Percentiles rank a stretch among this genome's conserved stretches.
Evolutionary conservation across 1,284 basidiomycete species (phyloP).

Genomic region (Acaromyces ingoldii): DNA sequence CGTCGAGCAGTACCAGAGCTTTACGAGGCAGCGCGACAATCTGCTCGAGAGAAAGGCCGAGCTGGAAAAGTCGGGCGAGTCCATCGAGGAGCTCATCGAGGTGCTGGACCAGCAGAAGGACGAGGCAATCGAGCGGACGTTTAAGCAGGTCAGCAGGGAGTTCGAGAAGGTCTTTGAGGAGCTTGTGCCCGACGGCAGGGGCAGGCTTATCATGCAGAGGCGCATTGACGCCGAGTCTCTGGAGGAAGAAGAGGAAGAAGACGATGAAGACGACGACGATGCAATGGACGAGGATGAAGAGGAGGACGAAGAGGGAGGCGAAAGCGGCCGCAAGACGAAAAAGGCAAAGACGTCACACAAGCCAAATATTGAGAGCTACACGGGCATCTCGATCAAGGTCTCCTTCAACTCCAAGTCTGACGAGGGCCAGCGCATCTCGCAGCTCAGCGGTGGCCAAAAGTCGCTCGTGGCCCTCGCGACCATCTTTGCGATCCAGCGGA

Average conservation of each 20-base stretch:
- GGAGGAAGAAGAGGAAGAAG: constrained; percentile 6
- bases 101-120: constrained; percentile 95
- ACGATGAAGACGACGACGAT: constrained; percentile 11
- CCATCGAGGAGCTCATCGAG: constrained; percentile 90
- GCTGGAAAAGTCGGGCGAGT: constrained; percentile 77
- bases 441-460: constrained; percentile 95
- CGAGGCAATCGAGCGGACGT: constrained; percentile 95
- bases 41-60: constrained; percentile 79
- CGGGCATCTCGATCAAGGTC: constrained; percentile 93
- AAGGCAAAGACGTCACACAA: constrained; percentile 57
- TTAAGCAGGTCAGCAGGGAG: constrained; percentile 93
- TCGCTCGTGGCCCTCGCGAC: constrained; percentile 92
- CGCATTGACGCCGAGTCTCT: constrained; percentile 64
- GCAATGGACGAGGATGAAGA: constrained; percentile 18
- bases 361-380: constrained; percentile 79
- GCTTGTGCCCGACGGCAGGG: constrained; percentile 89
- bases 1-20: constrained; percentile 95
- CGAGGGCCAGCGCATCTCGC: constrained; percentile 91
- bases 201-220: constrained; percentile 84
- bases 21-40: constrained; percentile 93
- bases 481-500: constrained; percentile 98
- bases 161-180: constrained; percentile 96
- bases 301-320: constrained; percentile 53
- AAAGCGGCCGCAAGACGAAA: too few species aligned
- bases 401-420: constrained; percentile 98